Evolutionary conservation across 2,329 filamentous ascomycete genomes (phyloP), one percentile per base, ranked within the genome.

Genomic region (Fusarium solani-melongenae): DNA sequence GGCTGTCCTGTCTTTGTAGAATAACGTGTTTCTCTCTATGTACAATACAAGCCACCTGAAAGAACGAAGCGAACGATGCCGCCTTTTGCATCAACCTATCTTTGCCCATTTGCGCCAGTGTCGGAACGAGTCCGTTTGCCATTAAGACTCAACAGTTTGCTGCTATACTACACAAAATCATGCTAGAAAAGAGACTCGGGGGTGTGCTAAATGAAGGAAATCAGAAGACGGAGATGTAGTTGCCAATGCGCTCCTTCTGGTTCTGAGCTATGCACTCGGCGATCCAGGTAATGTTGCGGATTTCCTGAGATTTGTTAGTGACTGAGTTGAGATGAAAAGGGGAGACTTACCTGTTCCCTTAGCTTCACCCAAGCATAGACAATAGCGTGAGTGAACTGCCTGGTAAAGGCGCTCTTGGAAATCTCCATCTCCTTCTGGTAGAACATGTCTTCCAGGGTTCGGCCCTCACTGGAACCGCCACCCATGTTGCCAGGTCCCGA

Each of bases 391-490:
- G 95, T 97, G 83, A 99, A 99, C 82, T 99, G 96, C 76, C 94
- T 90, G 6, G 96, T 99, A 81, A 99, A 99, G 10, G 95, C 94
- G 69, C 92, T 86, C 88, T 99, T 99, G 64, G 94, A 96, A 73
- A 98, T 93, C 82, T 99, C 95, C 96, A 98, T 98, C 86, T 99
- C 96, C 86, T 98, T 98, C 83, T 98, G 94, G 83, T 99, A 99
- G 85, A 99, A 99, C 86, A 99, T 88, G 81, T 99, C 96, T 82
- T 99, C 96, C 78, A 99, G 84, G 78, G 95, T 98, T 86, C 94
- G 95, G 57, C 94, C 93, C 76, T 98, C 95, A 17, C 90, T 88
- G 29, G 92, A 91, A n/a, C 90, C 87, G 38, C 94, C 94, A 27
- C 91, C 90, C 93, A 95, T 94, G 83, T 97, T 97, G 53, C 94